Evolutionary conservation across 345 rosid species (phyloP), one percentile per base, ranked within the genome.

Genomic region (Eucalyptus melliodora): DNA sequence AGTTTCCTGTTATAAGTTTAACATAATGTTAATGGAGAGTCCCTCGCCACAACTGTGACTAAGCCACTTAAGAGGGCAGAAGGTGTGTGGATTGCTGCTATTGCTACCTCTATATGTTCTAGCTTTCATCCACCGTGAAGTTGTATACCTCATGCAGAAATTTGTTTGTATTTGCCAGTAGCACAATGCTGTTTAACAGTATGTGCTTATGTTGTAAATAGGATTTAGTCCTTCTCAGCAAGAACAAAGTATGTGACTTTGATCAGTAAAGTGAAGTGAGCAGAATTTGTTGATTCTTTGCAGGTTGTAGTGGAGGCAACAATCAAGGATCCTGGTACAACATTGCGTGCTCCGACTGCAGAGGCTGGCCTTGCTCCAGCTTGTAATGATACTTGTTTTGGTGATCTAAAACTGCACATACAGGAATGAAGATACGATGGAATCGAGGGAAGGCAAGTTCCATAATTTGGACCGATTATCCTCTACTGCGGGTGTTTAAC

Each of bases 281-380:
- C n/a, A 26, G 87, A n/a, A 50, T 26, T 14, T 9, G 37, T 16
- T 55, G 37, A 82, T 62, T 81, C 30, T 89, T 44, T 50, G 72
- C 94, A 97, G 99, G 95, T 94, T 91, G 97, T 96, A 90, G 87
- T 97, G 93, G 95, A 95, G 91, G 98, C 97, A 87, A 93, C 94
- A 87, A 93, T 98, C 91, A 91, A 92, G 50, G 95, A 97, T 90
- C 92, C 94, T 4, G 99, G 99, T 69, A 95, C 97, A 42, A 89
- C 98, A 88, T 92, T 97, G 90, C 97, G 98, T 77, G 99, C 99
- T 88, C 99, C 98, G n/a, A 97, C 98, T 67, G 21, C 60, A 42
- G 99, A 97, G 94, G 92, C 94, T 89, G 99, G 99, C 24, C 91
- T 97, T 87, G 94, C 96, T 91, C 95, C 97, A 40, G 99, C 99